These are phyloP conservation scores for Pythium folliculosum DNA, from an alignment of 352 stramenopile genomes.

Conservation along the genomic window DNA sequence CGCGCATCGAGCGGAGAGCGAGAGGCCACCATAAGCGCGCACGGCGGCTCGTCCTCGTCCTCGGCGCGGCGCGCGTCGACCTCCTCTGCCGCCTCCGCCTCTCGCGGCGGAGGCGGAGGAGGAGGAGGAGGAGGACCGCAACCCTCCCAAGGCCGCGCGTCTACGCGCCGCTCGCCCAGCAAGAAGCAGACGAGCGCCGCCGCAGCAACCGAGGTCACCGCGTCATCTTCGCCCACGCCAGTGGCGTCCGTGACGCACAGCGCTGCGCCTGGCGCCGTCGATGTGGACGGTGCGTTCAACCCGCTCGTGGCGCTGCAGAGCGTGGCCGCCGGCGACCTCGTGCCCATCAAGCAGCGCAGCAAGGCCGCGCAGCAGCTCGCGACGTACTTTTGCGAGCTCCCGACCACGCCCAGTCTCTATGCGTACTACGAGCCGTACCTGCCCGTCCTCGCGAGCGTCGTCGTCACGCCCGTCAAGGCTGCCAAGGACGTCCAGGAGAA, in stretches of 20 bases:
- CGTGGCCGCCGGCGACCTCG: constrained; percentile 29
- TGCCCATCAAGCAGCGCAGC: constrained; percentile 37
- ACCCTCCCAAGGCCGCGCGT: neutral
- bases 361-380: constrained; percentile 37
- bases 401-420: constrained; percentile 31
- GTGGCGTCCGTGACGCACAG: neutral
- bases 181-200: constrained; percentile 12
- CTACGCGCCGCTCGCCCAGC: constrained; percentile 15
- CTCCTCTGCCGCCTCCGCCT: constrained; percentile 7
- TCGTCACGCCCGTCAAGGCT: constrained; percentile 30
- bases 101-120: neutral
- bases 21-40: constrained; percentile 11
- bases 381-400: constrained; percentile 28
- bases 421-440: constrained; percentile 35
- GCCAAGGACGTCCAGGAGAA: constrained; percentile 32
- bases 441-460: constrained; percentile 23
- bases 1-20: too few species aligned
- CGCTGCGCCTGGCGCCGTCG: neutral
- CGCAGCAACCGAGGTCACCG: neutral
- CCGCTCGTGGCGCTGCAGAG: constrained; percentile 29
- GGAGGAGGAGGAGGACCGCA: neutral
- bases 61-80: constrained; percentile 15
- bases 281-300: constrained; percentile 23
- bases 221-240: neutral
- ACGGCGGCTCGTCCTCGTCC: neutral